These are phyloP conservation scores for Clarireedia monteithiana DNA, from an alignment of 2,329 filamentous ascomycete genomes.

Conservation along the genomic window DNA sequence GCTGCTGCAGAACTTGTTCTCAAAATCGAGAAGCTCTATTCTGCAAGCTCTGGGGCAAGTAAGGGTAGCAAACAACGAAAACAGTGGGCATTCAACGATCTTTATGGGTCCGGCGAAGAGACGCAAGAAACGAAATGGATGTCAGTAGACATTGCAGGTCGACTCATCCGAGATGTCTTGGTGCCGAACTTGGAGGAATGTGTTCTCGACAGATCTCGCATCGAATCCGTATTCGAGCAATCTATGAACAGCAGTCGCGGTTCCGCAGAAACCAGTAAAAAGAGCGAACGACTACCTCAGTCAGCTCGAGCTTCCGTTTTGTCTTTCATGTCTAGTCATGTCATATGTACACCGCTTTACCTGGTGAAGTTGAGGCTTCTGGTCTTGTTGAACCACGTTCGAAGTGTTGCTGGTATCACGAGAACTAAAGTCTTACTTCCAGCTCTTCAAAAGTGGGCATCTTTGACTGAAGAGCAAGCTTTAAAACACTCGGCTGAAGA, in stretches of 20 bases:
- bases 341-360: conserved; percentile 58
- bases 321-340: conserved; percentile 66
- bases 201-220: conserved; percentile 66
- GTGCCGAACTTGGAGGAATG: conserved; percentile 77
- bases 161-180: conserved; percentile 59
- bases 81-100: conserved; percentile 50
- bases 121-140: conserved; percentile 48
- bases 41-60: conserved; percentile 28
- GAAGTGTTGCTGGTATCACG: conserved; percentile 59
- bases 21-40: conserved; percentile 45
- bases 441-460: conserved; percentile 61
- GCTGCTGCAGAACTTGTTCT: conserved; percentile 63
- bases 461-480: conserved; percentile 44
- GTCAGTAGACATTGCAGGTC: conserved; percentile 46
- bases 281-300: conserved; percentile 46
- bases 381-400: conserved; percentile 63
- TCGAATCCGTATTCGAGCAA: conserved; percentile 55
- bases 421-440: conserved; percentile 74
- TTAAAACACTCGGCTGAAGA: conserved; percentile 41
- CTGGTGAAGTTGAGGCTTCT: conserved; percentile 65
- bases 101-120: conserved; percentile 54
- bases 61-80: conserved; percentile 35
- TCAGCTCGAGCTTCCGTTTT: conserved; percentile 57
- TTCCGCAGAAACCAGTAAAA: conserved; percentile 34
- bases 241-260: conserved; percentile 46